A percentile compares a stretch with the other conserved stretches of the same genome.
These are phyloP conservation scores for Aspergillus caelatus DNA, from an alignment of 2,329 filamentous ascomycete species.

Conservation along the genomic window DNA sequence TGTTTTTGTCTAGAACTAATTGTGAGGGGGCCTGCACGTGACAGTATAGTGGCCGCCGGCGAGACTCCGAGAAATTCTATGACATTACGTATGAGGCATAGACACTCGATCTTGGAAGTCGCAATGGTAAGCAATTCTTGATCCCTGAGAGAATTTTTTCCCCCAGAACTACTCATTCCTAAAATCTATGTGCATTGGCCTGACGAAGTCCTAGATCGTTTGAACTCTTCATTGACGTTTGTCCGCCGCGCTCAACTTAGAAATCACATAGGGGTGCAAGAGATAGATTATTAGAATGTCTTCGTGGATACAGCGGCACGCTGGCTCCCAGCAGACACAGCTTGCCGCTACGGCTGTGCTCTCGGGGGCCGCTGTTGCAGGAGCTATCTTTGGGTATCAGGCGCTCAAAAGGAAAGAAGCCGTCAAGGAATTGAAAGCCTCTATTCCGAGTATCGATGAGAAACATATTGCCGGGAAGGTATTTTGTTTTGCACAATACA, in stretches of 20 bases:
- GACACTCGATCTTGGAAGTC: background rate
- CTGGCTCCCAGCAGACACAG: constrained; percentile 45
- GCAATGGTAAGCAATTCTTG: background rate
- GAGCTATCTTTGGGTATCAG: constrained; percentile 61
- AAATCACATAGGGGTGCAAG: background rate
- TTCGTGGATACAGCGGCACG: constrained; percentile 48
- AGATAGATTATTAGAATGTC: constrained; percentile 36
- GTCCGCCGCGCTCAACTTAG: background rate
- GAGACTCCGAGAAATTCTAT: constrained; percentile 3
- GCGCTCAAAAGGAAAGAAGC: constrained; percentile 57
- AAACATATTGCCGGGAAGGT: constrained; percentile 56
- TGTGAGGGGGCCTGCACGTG: background rate
- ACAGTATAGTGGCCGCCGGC: background rate
- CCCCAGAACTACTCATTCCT: background rate
- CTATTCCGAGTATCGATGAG: constrained; percentile 60
- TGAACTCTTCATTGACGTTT: background rate
- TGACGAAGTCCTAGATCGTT: background rate
- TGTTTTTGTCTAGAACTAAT: background rate
- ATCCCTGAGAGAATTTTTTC: too few relatives aligned
- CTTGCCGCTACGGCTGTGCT: constrained; percentile 47
- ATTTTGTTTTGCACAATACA: constrained; percentile 2
- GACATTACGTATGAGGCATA: background rate
- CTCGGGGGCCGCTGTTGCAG: constrained; percentile 48
- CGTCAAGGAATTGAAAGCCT: constrained; percentile 61
- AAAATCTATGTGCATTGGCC: background rate